Evolutionary conservation across 2,329 filamentous ascomycete species (phyloP), one percentile per base, ranked within the genome.

Genomic region (Alternaria brassicicola): DNA sequence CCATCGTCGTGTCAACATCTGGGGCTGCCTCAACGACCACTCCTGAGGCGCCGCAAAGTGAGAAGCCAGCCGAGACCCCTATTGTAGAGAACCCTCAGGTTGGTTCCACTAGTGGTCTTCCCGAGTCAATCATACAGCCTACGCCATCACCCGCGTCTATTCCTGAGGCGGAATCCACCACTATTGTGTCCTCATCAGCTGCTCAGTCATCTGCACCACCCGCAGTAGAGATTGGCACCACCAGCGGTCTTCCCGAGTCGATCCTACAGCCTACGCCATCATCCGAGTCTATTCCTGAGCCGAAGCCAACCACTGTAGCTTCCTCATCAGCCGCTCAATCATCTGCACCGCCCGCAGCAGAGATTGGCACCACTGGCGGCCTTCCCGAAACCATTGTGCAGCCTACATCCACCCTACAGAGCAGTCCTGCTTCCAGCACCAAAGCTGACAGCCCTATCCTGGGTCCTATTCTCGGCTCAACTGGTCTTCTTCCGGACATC

Each of bases 91-190:
- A 23, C 10, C 31, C 49, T 23, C 49, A 28, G 5, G 49, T 55
- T 23, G 64, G 52, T 17, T 61, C 67, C 9, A 69, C 66, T 9
- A 61, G 64, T 19, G 54, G 55, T 23, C 21, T 68, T 30, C 67
- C 66, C 4, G 39, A 45, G 7, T 47, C 50, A 0, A 60, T 67
- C 21, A 39, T 69, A 8, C 36, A 48, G 31, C 67, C 67, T 7
- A 64, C 64, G 23, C 36, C 53, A 7, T 59, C 61, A 12, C 52
- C 49, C 26, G 45, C 42, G 26, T 42, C 51, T 15, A 38, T 53
- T 15, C 33, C 53, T 21, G 57, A 61, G 31, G 23, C 55, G 6
- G 23, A 52, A 38, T 47, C 53, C 5, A 48, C 25, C 19, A 51
- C 49, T 33, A 39, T 46, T n/a, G 31, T 47, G 41, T 62, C 59